These are phyloP conservation scores for Suillus cothurnatus DNA, from an alignment of 768 basidiomycete genomes.

Conservation along the genomic window DNA sequence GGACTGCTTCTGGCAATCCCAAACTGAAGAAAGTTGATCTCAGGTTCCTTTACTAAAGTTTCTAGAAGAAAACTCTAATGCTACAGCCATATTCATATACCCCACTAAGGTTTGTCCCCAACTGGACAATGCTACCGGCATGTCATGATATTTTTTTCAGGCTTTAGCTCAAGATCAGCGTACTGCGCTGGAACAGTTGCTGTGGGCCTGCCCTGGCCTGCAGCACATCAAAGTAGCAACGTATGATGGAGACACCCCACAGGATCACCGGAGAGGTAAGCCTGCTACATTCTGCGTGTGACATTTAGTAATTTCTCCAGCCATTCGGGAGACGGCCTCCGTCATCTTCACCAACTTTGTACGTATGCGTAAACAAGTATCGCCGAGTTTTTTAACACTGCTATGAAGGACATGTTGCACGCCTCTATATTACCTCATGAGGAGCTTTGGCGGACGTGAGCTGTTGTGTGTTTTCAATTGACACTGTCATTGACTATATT, in stretches of 20 bases:
- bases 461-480: background rate
- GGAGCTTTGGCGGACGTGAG: conserved; percentile 75
- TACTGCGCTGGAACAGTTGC: conserved; percentile 64
- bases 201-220: conserved; percentile 62
- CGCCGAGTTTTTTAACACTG: background rate
- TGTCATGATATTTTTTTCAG: conserved; percentile 36
- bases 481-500: conserved; percentile 10
- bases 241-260: conserved; percentile 88
- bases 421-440: conserved; percentile 84
- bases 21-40: background rate
- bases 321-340: conserved; percentile 70
- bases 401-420: conserved; percentile 76
- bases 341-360: conserved; percentile 92
- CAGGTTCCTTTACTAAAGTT: conserved; percentile 73
- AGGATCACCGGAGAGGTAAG: conserved; percentile 62
- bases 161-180: conserved; percentile 91
- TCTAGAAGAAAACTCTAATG: conserved; percentile 57
- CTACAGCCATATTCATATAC: conserved; percentile 84
- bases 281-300: background rate
- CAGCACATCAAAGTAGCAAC: conserved; percentile 67
- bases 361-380: conserved; percentile 19
- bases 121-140: background rate
- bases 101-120: conserved; percentile 70
- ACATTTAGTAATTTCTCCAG: conserved; percentile 32
- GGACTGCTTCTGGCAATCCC: background rate